Base-by-base conservation (phyloP, 2,329 filamentous ascomycete genomes). In the Ceratocystis smalleyi region DNA sequence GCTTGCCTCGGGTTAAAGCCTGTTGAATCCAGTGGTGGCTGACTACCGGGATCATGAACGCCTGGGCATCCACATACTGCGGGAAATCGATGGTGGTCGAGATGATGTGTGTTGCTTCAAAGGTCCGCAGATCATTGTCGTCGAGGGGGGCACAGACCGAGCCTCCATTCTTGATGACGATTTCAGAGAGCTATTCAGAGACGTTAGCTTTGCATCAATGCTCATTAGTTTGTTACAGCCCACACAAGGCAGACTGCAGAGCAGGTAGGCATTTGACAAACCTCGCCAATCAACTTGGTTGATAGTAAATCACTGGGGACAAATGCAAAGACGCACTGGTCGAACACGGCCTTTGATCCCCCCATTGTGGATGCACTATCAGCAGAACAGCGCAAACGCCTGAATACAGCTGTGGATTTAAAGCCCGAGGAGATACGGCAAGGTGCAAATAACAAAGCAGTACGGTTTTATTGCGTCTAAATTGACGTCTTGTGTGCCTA, bases 21-120 rank as follows among this genome's bases (percentile, higher is more conserved):
- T 79, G 78, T 2, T 82, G 79, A 59, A 96, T 82, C 92, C 94
- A 99, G 65, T 82, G 77, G 2, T 88, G 84, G 68, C 85, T 91
- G 32, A 97, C 85, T 0, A 97, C 88, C 10, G 90, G 87, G 61
- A 94, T 86, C 80, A 95, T 87, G 68, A 83, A 78, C 59, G 89
- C 87, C 68, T 87, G 80, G 1, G 89, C 85, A 67, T 83, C 80
- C 67, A 83, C 78, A 72, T 94, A 97, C 70, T 92, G 84, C n/a
- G 89, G 85, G 70, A 99, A 99, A 73, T 99, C 91, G 74, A 90
- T 88, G 0, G 88, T 92, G 66, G 85, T 83, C 65, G 91, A 78
- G 60, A 84, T 71, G 67, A 84, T 79, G 70, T 84, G 82, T 24
- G 81, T 81, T 61, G 78, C 76, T 64, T 77, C 69, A 61, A 76